Evolutionary conservation across 805 yeast species (phyloP), one percentile per base, ranked within the genome.

Genomic region (Yarrowia sp.): DNA sequence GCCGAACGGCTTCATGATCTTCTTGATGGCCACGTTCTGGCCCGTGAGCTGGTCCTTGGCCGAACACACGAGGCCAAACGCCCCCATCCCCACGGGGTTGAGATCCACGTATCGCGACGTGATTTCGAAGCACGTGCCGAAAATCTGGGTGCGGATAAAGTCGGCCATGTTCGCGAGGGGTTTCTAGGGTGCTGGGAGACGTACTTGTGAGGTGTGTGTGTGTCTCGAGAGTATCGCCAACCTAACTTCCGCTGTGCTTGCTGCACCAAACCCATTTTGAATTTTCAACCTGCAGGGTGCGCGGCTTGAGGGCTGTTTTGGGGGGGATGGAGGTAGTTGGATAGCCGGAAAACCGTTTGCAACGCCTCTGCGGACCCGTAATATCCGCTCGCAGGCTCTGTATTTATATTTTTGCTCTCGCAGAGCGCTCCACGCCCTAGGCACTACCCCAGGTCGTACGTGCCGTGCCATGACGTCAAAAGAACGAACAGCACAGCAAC

Each of bases 31-130:
- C 35, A 94, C 99, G 67, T 87, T 90, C 74, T 92, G 97, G 61
- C 84, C 85, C 0, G 97, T 91, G 64, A 92, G 81, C 68, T 86
- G 89, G 75, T 94, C 99, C 62, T 86, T 84, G 1, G 99, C 99
- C 8, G 97, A 90, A 72, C 99, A 94, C 38, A 94, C 99, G 18
- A 94, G 81, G 5, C 99, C 99, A 73, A 94, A 94, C 7, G 99
- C 99, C 24, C 99, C 99, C 99, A 94, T 94, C 0, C 99, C 99
- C 56, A 94, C 97, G 1, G 99, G 99, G 71, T 91, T 93, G 65
- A 94, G 80, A 71, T 93, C 97, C 4, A 89, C 83, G 76, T 94
- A 94, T 68, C 73, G 63, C 62, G 71, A 85, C 41, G 97, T 92
- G 66, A 91, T 90, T 74, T 92, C 97, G 72, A 92, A 92, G 46